Percentiles rank a stretch among this genome's conserved stretches.
Evolutionary conservation across 164 flowering plant species (phyloP).

Genomic region (Dillenia turbinata): DNA sequence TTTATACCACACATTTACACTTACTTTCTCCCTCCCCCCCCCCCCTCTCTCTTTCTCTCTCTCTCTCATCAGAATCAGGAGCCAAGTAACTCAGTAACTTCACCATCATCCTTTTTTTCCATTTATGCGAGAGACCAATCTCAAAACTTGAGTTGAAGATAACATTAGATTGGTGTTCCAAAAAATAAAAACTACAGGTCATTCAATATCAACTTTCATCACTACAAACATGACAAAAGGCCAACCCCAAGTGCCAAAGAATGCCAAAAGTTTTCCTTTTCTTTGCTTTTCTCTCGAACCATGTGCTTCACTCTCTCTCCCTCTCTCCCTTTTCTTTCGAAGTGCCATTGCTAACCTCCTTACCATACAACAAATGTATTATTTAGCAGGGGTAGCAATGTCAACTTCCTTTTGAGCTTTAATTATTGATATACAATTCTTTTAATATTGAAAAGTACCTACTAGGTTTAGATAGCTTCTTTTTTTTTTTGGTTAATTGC

Average conservation of each 20-base stretch:
- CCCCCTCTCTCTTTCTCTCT: constrained; percentile 9
- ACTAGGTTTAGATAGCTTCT: too few species aligned
- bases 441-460: too few species aligned
- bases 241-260: not conserved
- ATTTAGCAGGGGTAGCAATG: too few species aligned
- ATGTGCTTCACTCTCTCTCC: not conserved
- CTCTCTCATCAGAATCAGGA: constrained; percentile 5
- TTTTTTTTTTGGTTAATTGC: too few species aligned
- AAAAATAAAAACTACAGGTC: constrained; percentile 2
- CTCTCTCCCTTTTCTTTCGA: too few species aligned
- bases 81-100: not conserved
- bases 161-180: not conserved
- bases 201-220: not conserved
- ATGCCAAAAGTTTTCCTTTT: not conserved
- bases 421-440: too few species aligned
- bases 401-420: too few species aligned
- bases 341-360: too few species aligned
- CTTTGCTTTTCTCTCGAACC: constrained; percentile 6
- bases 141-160: constrained; percentile 3
- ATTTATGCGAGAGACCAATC: constrained; percentile 6
- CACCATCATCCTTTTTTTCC: constrained; percentile 9
- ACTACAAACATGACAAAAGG: not conserved
- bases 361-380: too few species aligned
- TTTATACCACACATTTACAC: not conserved
- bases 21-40: constrained; percentile 8